phyloP scores from a whole-genome alignment of 2,329 filamentous ascomycete genomes.

The Xylaria sp. region DNA sequence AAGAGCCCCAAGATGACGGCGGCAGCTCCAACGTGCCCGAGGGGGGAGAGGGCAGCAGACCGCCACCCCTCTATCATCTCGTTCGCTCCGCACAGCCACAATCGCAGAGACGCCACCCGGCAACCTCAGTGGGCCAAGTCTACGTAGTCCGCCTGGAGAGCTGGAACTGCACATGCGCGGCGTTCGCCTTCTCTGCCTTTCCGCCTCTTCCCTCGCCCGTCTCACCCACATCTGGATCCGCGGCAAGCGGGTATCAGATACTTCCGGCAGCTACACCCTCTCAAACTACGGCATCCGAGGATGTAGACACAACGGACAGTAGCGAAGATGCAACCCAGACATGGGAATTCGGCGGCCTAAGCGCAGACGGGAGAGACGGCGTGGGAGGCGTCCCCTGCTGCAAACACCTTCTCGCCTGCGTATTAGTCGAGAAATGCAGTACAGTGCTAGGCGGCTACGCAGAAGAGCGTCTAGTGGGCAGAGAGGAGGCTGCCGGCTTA shows the following conservation, averaged over 20 bases:
- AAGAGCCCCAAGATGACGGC: background rate
- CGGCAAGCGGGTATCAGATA: background rate
- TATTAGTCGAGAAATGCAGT: constrained; percentile 71
- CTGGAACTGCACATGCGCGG: constrained; percentile 92
- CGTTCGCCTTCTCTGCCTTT: constrained; percentile 78
- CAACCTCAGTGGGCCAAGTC: constrained; percentile 26
- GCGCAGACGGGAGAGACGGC: constrained; percentile 42
- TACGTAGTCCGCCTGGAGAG: constrained; percentile 76
- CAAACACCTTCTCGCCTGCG: constrained; percentile 87
- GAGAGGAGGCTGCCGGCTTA: constrained; percentile 76
- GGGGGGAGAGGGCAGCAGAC: background rate
- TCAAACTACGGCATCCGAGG: constrained; percentile 11
- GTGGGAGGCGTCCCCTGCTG: constrained; percentile 64
- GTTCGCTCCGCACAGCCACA: constrained; percentile 63
- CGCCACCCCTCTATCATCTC: constrained; percentile 56
- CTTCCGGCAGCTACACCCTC: background rate
- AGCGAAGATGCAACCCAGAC: constrained; percentile 13
- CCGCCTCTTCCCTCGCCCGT: constrained; percentile 38
- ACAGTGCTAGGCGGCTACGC: constrained; percentile 62
- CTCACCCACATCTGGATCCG: background rate
- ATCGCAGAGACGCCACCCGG: constrained; percentile 31
- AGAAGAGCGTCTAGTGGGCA: constrained; percentile 58
- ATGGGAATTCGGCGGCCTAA: constrained; percentile 43
- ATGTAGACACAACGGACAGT: constrained; percentile 3
- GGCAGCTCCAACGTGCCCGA: background rate